Base-by-base conservation (phyloP, 352 stramenopile genomes). In the Phytophthora chlamydospora region DNA sequence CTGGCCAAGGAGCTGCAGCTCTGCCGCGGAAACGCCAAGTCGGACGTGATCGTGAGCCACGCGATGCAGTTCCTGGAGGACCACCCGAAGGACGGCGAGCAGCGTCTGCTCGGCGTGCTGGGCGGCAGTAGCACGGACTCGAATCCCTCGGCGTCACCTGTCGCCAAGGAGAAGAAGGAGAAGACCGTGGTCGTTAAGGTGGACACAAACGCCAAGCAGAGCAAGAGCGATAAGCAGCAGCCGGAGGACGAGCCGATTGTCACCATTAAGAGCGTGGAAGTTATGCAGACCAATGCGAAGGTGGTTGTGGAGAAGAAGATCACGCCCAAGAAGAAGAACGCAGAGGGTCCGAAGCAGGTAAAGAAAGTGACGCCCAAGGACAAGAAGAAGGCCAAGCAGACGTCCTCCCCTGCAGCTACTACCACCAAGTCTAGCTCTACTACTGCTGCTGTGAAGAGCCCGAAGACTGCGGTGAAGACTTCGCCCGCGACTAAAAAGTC, bases 11-110 rank as follows among this genome's bases (percentile, higher is more conserved):
- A 89, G 59, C 57, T 91, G 46, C 63, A 84, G 61, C 58, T 89
- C 29, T 91, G 82, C 40, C 74, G 71, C 36, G 82, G 69, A 24
- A 91, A 91, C 45, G 74, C 76, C 58, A 89, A 89, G 67, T 87
- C 77, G 13, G 77, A 90, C 40, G 73, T 88, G 36, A 88, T 90
- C 47, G 39, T 84, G 27, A 54, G 75, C 48, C 69, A 84, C 46
- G 62, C 80, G 16, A 55, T 70, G 49, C 40, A 76, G 32, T 85
- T 85, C 54, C 47, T 89, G 44, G 54, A 70, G 21, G 43, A 66
- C 9, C 62, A 83, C 53, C 56, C 70, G 6, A 48, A 46, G 19
- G 62, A 88, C 33, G 81, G 78, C 24, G 75, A 80, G 36, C 27
- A 68, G 52, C 63, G 55, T 11, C 58, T 90, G 47, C 40, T 73